These are phyloP conservation scores for Prunus mongolica DNA, from an alignment of 306 rosid species.

Conservation along the genomic window DNA sequence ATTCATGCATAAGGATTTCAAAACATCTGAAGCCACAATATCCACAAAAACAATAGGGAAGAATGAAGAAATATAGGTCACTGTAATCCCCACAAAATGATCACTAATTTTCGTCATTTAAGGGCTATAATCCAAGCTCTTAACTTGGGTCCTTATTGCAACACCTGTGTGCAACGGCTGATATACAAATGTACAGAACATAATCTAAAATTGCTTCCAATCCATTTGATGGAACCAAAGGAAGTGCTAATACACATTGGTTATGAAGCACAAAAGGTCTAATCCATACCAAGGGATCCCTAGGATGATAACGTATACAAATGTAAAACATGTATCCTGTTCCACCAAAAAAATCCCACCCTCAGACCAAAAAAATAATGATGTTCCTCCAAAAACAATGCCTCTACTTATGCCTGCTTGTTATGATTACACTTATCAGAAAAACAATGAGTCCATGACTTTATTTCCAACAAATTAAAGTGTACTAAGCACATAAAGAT, in stretches of 20 bases:
- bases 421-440: not conserved
- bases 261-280: not conserved
- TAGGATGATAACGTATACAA: not conserved
- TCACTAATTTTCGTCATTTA: not conserved
- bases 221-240: not conserved
- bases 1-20: not conserved
- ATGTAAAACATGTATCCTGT: not conserved
- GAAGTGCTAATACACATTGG: not conserved
- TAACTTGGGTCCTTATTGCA: not conserved
- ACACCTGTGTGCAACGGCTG: not conserved
- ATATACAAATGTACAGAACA: not conserved
- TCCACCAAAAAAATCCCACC: not conserved
- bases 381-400: not conserved
- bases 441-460: not conserved
- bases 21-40: not conserved
- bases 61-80: not conserved
- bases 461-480: not conserved
- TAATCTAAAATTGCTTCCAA: not conserved
- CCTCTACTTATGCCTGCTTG: not conserved
- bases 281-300: not conserved
- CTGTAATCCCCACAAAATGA: not conserved
- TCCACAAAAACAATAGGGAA: not conserved
- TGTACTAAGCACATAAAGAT: not conserved
- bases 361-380: not conserved
- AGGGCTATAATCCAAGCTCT: not conserved